A percentile compares a stretch with the other conserved stretches of the same genome.
phyloP scores from a whole-genome alignment of 1,284 basidiomycete genomes.

The Marasmius fiardii region DNA sequence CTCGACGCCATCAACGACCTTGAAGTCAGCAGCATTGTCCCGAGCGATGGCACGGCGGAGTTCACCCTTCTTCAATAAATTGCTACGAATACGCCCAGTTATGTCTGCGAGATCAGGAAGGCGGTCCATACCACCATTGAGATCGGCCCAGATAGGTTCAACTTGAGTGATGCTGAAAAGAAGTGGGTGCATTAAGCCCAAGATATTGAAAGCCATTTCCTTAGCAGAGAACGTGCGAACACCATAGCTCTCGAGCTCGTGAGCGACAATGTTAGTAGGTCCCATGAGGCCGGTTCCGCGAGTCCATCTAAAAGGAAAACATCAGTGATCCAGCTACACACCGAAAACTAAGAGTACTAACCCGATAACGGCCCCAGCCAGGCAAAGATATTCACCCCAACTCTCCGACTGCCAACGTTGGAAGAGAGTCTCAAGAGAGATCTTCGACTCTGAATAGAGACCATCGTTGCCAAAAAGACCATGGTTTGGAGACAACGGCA shows the following conservation, averaged over 20 bases:
- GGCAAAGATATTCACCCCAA: conserved; percentile 98
- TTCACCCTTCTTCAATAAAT: conserved; percentile 79
- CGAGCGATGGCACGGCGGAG: conserved; percentile 90
- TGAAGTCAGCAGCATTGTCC: conserved; percentile 95
- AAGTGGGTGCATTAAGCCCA: conserved; percentile 98
- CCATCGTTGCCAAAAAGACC: conserved; percentile 98
- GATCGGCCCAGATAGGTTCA: conserved; percentile 97
- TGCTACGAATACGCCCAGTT: conserved; percentile 81
- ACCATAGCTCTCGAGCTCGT: conserved; percentile 91
- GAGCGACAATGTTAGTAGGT: conserved; percentile 92
- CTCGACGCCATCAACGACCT: conserved; percentile 85
- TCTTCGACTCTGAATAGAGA: conserved; percentile 98
- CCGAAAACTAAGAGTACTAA: conserved; percentile 32
- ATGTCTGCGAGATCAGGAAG: conserved; percentile 93
- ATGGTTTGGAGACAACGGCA: conserved; percentile 97
- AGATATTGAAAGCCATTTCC: conserved; percentile 99
- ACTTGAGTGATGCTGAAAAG: conserved; percentile 99
- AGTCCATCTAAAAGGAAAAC: conserved; percentile 67
- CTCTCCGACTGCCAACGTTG: conserved; percentile 98
- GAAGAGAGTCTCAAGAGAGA: conserved; percentile 96
- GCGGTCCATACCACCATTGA: conserved; percentile 97
- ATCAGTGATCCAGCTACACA: conserved; percentile 1
- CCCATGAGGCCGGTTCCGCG: conserved; percentile 98
- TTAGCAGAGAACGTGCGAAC: conserved; percentile 98
- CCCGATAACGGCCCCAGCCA: conserved; percentile 98